Evolutionary conservation across 2,329 filamentous ascomycete genomes (phyloP).

Genomic region (Trichophaea hybrida): DNA sequence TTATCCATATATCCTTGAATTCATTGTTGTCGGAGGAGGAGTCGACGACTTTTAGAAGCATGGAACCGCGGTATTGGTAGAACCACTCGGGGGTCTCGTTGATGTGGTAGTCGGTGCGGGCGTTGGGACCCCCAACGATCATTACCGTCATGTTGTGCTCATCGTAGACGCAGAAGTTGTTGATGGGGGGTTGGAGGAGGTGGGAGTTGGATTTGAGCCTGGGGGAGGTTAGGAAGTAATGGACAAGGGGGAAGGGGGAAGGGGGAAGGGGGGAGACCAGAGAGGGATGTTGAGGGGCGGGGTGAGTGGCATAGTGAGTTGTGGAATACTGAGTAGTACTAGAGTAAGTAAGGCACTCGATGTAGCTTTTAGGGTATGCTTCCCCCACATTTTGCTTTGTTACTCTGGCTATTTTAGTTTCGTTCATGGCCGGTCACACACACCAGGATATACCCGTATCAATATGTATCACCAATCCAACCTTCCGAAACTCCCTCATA

Average conservation of each 20-base stretch:
- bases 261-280: conserved; percentile 28
- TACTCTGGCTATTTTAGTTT: no score
- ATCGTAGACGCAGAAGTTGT: conserved; percentile 96
- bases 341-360: no score
- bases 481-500: no score
- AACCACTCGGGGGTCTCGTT: conserved; percentile 95
- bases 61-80: conserved; percentile 86
- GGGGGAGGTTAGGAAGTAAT: conserved; percentile 10
- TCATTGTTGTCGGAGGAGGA: conserved; percentile 31
- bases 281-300: conserved; percentile 35
- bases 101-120: conserved; percentile 95
- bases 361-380: no score
- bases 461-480: no score
- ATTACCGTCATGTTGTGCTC: conserved; percentile 61
- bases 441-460: no score
- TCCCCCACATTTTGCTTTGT: no score
- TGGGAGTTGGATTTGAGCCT: conserved; percentile 89
- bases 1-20: conserved; percentile 77
- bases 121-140: conserved; percentile 93
- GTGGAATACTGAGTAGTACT: no score
- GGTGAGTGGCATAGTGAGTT: background rate
- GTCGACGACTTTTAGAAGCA: conserved; percentile 87
- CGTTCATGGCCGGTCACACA: no score
- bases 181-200: conserved; percentile 82
- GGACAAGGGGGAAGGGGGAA: conserved; percentile 2